phyloP scores from a whole-genome alignment of 306 rosid species.

The Adenanthera pavonina region DNA sequence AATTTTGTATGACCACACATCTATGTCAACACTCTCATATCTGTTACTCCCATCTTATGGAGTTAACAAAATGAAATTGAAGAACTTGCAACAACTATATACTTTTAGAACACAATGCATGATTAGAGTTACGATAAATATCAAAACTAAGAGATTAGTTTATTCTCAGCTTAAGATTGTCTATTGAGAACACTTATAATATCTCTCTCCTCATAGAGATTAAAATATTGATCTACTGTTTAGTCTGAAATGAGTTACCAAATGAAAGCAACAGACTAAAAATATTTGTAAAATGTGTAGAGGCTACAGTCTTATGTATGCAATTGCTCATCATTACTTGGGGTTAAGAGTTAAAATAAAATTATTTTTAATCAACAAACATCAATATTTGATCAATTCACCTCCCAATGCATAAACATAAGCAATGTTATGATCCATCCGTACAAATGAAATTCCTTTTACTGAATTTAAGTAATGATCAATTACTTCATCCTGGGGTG shows the following conservation, averaged over 20 bases:
- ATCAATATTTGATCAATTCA: background rate
- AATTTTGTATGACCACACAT: too few species aligned
- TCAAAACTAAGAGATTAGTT: background rate
- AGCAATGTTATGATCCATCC: conserved; percentile 14
- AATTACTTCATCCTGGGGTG: conserved; percentile 10
- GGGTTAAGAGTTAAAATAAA: conserved; percentile 1
- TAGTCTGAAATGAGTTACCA: conserved; percentile 14
- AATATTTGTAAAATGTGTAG: background rate
- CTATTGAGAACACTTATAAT: background rate
- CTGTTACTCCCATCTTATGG: too few species aligned
- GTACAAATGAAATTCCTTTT: background rate
- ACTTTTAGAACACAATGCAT: background rate
- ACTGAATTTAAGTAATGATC: background rate
- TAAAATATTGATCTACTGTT: background rate
- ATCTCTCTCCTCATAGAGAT: background rate
- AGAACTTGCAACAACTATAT: background rate
- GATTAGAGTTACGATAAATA: background rate
- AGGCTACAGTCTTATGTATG: background rate
- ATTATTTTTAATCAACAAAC: background rate
- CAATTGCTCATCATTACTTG: background rate
- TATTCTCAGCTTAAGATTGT: conserved; percentile 23
- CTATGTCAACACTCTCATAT: too few species aligned
- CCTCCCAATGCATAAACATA: background rate
- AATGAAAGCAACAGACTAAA: conserved; percentile 16
- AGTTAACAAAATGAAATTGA: conserved; percentile 28